These are phyloP conservation scores for Linderina pennispora DNA, from an alignment of 192 early-diverging fungal species.

Conservation along the genomic window DNA sequence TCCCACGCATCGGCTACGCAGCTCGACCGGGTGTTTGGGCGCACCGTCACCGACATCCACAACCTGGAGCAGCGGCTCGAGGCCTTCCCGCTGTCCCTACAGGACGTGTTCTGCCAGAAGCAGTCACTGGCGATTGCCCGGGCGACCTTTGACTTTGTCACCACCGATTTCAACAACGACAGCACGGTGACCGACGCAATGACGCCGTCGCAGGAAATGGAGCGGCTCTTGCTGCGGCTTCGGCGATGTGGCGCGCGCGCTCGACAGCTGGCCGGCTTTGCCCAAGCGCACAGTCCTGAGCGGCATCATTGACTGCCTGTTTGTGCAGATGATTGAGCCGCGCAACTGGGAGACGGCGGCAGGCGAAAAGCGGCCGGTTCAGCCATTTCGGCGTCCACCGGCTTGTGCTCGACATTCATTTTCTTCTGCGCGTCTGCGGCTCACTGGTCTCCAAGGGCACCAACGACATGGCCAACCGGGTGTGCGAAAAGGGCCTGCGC, in stretches of 20 bases:
- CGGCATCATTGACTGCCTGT: constrained; percentile 43
- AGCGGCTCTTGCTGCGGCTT: constrained; percentile 20
- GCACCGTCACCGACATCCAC: constrained; percentile 45
- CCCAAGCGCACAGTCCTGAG: constrained; percentile 37
- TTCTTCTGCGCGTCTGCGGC: constrained; percentile 45
- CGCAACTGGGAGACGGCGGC: constrained; percentile 36
- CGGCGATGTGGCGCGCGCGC: constrained; percentile 28
- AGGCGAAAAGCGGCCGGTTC: constrained; percentile 30
- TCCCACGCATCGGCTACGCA: constrained; percentile 39
- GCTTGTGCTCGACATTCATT: constrained; percentile 46
- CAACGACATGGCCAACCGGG: constrained; percentile 46
- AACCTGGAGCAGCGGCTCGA: constrained; percentile 47
- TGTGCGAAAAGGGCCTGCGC: constrained; percentile 48
- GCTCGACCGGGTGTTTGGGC: constrained; percentile 42
- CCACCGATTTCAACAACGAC: constrained; percentile 18
- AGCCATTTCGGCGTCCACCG: constrained; percentile 45
- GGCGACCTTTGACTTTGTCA: constrained; percentile 38
- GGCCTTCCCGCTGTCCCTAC: constrained; percentile 41
- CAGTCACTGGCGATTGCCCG: constrained; percentile 27
- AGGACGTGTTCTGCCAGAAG: constrained; percentile 49
- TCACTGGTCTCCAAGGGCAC: constrained; percentile 46
- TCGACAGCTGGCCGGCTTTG: constrained; percentile 46
- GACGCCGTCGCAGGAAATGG: constrained; percentile 35
- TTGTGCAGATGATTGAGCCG: constrained; percentile 43
- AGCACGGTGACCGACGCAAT: constrained; percentile 26